Evolutionary conservation across 148 eudicot genomes (phyloP), one percentile per base, ranked within the genome.

Genomic region (Amaranthus hypochondriacus): DNA sequence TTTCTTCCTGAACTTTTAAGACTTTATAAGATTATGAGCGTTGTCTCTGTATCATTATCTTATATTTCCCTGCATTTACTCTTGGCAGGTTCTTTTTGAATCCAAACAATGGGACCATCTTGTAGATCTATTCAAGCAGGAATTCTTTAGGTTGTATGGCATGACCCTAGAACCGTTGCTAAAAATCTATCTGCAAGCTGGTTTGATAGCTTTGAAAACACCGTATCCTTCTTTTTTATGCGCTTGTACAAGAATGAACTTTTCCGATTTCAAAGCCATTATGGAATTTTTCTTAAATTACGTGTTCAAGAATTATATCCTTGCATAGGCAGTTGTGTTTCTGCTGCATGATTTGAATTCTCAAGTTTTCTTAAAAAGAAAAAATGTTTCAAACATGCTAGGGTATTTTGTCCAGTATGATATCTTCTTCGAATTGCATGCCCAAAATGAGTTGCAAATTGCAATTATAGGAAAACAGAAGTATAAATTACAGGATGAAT

Each of bases 141-240:
- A 96, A 77, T 96, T 96, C 81, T 96, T 85, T 85, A 89, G 73
- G 79, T 72, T 92, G 78, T 90, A 92, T 77, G 96, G 99, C 79
- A 96, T 96, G 97, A 96, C 97, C 68, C 89, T 85, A 48, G 96
- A 96, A 83, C 91, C 99, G 55, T 81, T 96, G 87, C 80, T 96
- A 83, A 90, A 90, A 77, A 90, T 96, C 49, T 96, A 90, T 83
- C 81, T 96, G 62, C 97, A 96, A 83, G 97, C 99, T 9, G 99
- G 99, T 75, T 80, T 96, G 73, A 92, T 97, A 75, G 99, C 97
- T 66, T 80, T 96, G 78, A 96, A 96, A 83, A 96, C 99, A 78
- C 97, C 96, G 99, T 96, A 96, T 96, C 99, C 99, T 81, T 86
- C 55, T 47, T 76, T 42, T 58, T 51, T 76, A n/a, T 59, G 48